phyloP scores from a whole-genome alignment of 768 basidiomycete species.

The Russula lepida region DNA sequence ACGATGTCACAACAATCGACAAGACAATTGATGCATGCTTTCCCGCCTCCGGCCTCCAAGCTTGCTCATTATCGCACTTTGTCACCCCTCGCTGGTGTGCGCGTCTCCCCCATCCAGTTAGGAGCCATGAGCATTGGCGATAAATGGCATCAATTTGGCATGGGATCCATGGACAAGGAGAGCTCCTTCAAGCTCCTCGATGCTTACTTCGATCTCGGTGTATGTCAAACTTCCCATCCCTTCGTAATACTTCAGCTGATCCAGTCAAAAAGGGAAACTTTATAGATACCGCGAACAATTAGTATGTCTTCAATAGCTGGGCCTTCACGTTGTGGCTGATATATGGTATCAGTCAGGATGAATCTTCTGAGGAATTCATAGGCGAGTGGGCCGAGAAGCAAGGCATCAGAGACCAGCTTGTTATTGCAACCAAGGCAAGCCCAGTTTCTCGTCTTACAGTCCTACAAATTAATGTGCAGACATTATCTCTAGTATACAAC shows the following conservation, averaged over 20 bases:
- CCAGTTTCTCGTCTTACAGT: background rate
- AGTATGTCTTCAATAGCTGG: constrained; percentile 19
- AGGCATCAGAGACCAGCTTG: constrained; percentile 32
- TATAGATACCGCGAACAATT: constrained; percentile 32
- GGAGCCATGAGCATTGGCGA: constrained; percentile 35
- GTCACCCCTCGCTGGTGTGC: constrained; percentile 29
- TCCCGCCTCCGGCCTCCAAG: constrained; percentile 23
- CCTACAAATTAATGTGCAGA: background rate
- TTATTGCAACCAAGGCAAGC: constrained; percentile 26
- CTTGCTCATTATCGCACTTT: constrained; percentile 29
- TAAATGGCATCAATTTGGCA: constrained; percentile 27
- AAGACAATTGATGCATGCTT: no score
- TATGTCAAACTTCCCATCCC: background rate
- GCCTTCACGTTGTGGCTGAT: background rate
- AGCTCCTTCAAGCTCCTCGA: constrained; percentile 34
- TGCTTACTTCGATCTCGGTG: constrained; percentile 29
- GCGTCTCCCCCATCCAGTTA: constrained; percentile 33
- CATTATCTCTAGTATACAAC: constrained; percentile 23
- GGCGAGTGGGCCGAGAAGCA: constrained; percentile 35
- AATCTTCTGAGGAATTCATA: constrained; percentile 29
- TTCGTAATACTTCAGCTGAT: background rate
- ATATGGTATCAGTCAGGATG: constrained; percentile 22
- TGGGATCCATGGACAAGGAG: constrained; percentile 32
- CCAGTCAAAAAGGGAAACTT: constrained; percentile 24
- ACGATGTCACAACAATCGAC: background rate